These are phyloP conservation scores for Gypsophila paniculata DNA, from an alignment of 179 eudicot genomes.

Conservation along the genomic window DNA sequence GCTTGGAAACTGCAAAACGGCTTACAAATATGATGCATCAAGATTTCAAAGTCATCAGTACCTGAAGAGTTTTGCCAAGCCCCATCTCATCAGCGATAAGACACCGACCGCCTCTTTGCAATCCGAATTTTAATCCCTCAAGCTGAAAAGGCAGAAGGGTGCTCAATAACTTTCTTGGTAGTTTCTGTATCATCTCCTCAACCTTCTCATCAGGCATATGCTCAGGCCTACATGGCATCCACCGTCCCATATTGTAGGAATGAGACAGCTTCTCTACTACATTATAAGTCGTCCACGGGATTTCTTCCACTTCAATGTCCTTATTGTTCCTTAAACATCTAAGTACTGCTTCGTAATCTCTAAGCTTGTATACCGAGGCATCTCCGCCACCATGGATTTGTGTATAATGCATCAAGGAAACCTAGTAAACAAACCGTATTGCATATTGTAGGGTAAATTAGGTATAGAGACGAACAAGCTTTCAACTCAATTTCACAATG, in stretches of 20 bases:
- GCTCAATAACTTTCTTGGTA: conserved; percentile 55
- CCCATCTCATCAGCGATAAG: conserved; percentile 99
- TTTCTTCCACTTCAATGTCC: conserved; percentile 69
- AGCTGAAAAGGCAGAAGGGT: conserved; percentile 77
- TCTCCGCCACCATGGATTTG: conserved; percentile 70
- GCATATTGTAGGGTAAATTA: neutral
- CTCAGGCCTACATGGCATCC: conserved; percentile 93
- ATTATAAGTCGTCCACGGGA: conserved; percentile 88
- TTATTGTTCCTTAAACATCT: conserved; percentile 64
- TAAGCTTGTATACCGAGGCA: conserved; percentile 72
- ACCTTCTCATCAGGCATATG: conserved; percentile 79
- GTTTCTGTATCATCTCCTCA: conserved; percentile 56
- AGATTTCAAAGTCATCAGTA: conserved; percentile 25
- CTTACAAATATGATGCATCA: neutral
- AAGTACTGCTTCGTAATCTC: conserved; percentile 65
- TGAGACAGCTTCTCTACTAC: conserved; percentile 63
- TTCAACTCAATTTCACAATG: neutral
- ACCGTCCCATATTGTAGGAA: conserved; percentile 47
- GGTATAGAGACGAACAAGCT: neutral
- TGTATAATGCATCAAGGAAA: conserved; percentile 60
- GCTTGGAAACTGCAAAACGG: conserved; percentile 9
- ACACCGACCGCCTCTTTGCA: conserved; percentile 93
- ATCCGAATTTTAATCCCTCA: conserved; percentile 77
- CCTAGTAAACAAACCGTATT: conserved; percentile 36
- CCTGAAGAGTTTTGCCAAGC: conserved; percentile 98